Evolutionary conservation across 371 early-diverging fungal genomes (phyloP).

Genomic region (Mortierella sp.): DNA sequence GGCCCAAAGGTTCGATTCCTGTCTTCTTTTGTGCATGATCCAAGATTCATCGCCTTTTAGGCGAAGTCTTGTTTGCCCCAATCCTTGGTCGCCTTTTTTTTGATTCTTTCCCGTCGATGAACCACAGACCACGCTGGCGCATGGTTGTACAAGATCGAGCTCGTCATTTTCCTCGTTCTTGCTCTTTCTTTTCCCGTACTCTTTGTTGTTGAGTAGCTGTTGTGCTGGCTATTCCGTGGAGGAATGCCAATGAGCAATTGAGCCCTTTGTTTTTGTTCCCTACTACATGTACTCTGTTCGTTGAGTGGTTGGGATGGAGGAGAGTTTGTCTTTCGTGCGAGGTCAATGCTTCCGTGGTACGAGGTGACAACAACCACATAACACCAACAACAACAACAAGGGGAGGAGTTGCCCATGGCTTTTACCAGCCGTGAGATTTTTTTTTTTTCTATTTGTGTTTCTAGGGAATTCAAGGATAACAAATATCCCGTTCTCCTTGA

Average conservation of each 20-base stretch:
- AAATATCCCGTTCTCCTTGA: too few relatives aligned
- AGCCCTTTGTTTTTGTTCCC: neutral
- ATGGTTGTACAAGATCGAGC: conserved; percentile 5
- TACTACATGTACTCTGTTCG: neutral
- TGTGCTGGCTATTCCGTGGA: neutral
- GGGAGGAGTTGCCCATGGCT: conserved; percentile 1
- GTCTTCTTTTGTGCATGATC: conserved; percentile 3
- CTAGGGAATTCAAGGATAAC: too few relatives aligned
- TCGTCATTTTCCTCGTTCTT: neutral
- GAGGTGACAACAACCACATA: neutral
- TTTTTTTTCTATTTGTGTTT: conserved; percentile 8
- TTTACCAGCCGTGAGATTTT: conserved; percentile 24
- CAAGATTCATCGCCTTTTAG: neutral
- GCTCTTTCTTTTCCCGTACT: neutral
- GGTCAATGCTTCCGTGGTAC: conserved; percentile 36
- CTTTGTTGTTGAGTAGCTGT: neutral
- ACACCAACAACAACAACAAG: too few relatives aligned
- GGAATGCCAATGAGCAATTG: conserved; percentile 3
- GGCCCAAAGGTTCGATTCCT: conserved; percentile 1
- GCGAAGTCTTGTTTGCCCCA: neutral
- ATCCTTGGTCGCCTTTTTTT: neutral
- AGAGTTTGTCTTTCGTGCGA: neutral
- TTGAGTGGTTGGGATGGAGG: neutral
- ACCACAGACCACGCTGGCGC: conserved; percentile 12
- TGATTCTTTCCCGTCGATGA: neutral